phyloP scores from a whole-genome alignment of 352 stramenopile species.

The Thalassiosira livingstoniorum region DNA sequence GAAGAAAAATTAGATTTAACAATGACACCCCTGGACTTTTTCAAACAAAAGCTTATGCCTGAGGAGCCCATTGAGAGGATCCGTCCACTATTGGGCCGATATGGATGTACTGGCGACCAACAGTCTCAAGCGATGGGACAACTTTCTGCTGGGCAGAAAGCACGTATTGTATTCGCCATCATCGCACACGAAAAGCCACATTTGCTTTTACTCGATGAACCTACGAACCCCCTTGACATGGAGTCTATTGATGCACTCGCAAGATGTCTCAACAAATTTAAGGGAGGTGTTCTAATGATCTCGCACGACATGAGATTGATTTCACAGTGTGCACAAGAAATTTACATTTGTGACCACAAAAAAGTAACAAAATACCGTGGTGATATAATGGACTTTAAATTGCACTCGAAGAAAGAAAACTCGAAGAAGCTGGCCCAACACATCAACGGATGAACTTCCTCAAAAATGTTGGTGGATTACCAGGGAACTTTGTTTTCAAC shows the following conservation, averaged over 20 bases:
- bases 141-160: constrained; percentile 96
- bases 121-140: constrained; percentile 89
- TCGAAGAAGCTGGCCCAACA: constrained; percentile 85
- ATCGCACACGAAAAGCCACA: constrained; percentile 98
- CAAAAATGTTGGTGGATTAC: too few relatives aligned
- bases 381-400: constrained; percentile 99
- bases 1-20: constrained; percentile 96
- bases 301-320: constrained; percentile 97
- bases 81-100: constrained; percentile 92
- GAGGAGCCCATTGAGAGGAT: constrained; percentile 94
- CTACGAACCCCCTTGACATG: constrained; percentile 86
- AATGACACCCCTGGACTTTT: constrained; percentile 90
- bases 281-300: constrained; percentile 96
- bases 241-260: constrained; percentile 97
- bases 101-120: constrained; percentile 93
- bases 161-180: constrained; percentile 97
- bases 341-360: constrained; percentile 98
- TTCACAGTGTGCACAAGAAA: constrained; percentile 96
- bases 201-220: constrained; percentile 89
- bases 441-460: constrained; percentile 82
- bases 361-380: constrained; percentile 95
- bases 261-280: constrained; percentile 95
- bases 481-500: too few relatives aligned
- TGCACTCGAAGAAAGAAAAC: constrained; percentile 84
- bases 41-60: constrained; percentile 85